Base-by-base conservation (phyloP, 2,329 filamentous ascomycete species). In the Hypoxylon sp. region DNA sequence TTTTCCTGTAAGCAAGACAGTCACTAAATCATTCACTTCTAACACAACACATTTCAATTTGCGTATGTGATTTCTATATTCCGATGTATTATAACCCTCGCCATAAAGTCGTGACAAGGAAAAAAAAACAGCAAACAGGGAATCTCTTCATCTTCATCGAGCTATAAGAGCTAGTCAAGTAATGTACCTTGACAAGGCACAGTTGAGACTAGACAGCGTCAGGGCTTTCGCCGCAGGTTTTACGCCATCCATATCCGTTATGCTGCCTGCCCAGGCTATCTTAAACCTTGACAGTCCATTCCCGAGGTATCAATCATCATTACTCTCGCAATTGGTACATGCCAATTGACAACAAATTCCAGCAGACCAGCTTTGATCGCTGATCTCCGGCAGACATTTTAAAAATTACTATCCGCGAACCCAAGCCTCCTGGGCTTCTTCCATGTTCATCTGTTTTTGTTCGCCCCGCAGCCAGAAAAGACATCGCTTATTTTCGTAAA, bases 361-460 rank as follows among this genome's bases (percentile, higher is more conserved):
- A 63, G 37, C 44, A 47, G 68, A 70, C 73, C 70, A 77, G 75
- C 73, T 73, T 72, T 69, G 67, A 73, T 67, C 44, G 68, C 74
- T 73, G 65, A 70, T 69, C 72, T 65, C 73, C 70, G 71, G 70
- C 71, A 72, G 69, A 65, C 58, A 68, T 65, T 74, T 76, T 70
- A 77, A 78, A 77, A 69, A 77, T 77, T 75, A 77, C 54, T 77
- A 77, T 72, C 72, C 71, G 72, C 73, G 76, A 79, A 77, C 75
- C 75, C 72, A 73, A 77, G 78, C 79, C 79, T 74, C 79, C 78
- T 76, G 79, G 79, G 78, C 79, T 76, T 75, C 76, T 74, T 73
- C 75, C 77, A 78, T 76, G 72, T 78, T 78, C 76, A 74, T 78
- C 73, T 74, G 68, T 71, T 73, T 76, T 73, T 71, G 64, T 74